Evolutionary conservation across 495 filamentous ascomycete genomes (phyloP).

Genomic region (Annulohypoxylon bovei): DNA sequence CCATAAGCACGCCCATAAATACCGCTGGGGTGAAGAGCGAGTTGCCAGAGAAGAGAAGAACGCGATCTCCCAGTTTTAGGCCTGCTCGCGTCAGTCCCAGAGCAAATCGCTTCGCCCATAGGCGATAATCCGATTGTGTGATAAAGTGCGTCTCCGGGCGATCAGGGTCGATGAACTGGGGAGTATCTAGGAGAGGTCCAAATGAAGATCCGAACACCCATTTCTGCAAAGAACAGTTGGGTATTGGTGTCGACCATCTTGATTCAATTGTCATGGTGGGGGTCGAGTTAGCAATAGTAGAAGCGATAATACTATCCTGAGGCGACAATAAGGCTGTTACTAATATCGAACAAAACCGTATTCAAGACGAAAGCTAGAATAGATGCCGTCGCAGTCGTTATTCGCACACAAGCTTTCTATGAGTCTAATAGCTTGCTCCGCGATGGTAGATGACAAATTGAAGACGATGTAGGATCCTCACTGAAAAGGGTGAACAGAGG

Average conservation of each 20-base stretch:
- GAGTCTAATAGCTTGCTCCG: neutral
- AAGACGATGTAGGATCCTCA: neutral
- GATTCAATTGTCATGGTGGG: constrained; percentile 53
- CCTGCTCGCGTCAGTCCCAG: constrained; percentile 73
- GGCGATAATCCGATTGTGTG: constrained; percentile 63
- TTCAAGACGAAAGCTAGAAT: neutral
- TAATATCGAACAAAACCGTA: neutral
- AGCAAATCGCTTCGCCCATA: constrained; percentile 77
- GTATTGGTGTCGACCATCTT: constrained; percentile 54
- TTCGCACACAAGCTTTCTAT: neutral
- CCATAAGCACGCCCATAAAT: constrained; percentile 77
- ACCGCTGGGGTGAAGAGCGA: constrained; percentile 77
- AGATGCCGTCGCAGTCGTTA: neutral
- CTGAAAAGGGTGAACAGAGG: neutral
- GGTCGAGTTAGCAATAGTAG: neutral
- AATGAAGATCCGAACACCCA: constrained; percentile 50
- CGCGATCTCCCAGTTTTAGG: constrained; percentile 72
- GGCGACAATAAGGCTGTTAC: neutral
- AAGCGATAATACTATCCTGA: neutral
- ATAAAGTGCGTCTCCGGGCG: constrained; percentile 57
- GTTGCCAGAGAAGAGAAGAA: constrained; percentile 78
- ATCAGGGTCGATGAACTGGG: constrained; percentile 65
- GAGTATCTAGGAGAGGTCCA: constrained; percentile 47
- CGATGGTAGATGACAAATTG: neutral
- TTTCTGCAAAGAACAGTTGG: constrained; percentile 48